Evolutionary conservation across 345 rosid genomes (phyloP), one percentile per base, ranked within the genome.

Genomic region (Eucalyptus viminalis): DNA sequence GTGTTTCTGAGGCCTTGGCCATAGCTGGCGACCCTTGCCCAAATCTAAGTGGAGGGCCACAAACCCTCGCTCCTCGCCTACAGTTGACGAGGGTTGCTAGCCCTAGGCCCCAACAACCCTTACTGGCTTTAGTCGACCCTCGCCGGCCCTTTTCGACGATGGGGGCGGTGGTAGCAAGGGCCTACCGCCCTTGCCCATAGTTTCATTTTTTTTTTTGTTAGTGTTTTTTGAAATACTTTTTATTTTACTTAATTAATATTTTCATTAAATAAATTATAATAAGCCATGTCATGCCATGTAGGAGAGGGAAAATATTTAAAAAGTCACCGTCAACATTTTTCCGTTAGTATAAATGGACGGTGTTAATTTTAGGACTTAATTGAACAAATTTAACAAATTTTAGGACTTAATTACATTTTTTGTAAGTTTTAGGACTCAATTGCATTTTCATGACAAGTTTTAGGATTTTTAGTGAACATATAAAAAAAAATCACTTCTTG

Each of bases 101-200:
- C 24, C 2, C 0, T 0, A 53, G 24, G 56, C 56, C 56, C 24
- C 9, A 51, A 51, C 54, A 51, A 51, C 2, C 56, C 56, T 53
- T 53, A 0, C 0, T 0, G 5, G 1, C 10, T 19, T 1, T 53
- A 8, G 9, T 53, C 5, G 0, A 53, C 56, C 56, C 56, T 0
- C 0, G 0, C 0, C 0, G 10, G 0, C 56, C 4, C 56, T 19
- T 53, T 53, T 53, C 0, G 0, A 53, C 0, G 2, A 53, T 53
- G 56, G 56, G 22, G 56, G 10, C 0, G 10, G 0, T 1, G 5
- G 0, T 53, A 53, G 24, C 56, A 53, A 53, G 24, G 56, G 56
- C 24, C 0, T 53, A 0, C 4, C 0, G 2, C 4, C 56, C 10
- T 53, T 7, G 56, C 56, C 56, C 56, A 53, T 53, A 53, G 56